Percentiles rank a stretch among this genome's conserved stretches.
Conservation (phyloP, 768 basidiomycete species). For the Guyanaporus albipodus region DNA sequence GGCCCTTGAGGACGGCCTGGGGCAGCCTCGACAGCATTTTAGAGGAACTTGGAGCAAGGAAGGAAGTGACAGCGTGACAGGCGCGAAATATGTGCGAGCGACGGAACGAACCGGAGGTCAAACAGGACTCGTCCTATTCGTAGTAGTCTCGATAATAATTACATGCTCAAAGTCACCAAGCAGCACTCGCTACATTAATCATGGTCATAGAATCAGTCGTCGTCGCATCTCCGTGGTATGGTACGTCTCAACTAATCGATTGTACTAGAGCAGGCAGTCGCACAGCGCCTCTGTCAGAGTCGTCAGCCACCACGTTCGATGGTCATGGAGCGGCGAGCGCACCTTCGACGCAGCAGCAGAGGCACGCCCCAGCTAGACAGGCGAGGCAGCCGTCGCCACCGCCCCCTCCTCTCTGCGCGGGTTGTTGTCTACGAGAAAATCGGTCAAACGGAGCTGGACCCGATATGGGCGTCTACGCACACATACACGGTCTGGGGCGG, state of each 20-base stretch:
- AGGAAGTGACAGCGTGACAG: conserved; percentile 38
- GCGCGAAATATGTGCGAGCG: conserved; percentile 40
- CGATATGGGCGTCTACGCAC: conserved; percentile 40
- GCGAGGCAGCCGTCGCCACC: conserved; percentile 39
- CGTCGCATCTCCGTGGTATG: conserved; percentile 16
- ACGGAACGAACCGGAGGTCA: conserved; percentile 51
- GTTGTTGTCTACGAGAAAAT: conserved; percentile 38
- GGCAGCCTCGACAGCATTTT: conserved; percentile 86
- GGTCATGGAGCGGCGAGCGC: conserved; percentile 20
- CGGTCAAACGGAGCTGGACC: neutral
- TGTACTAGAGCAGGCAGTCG: conserved; percentile 57
- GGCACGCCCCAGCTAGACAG: conserved; percentile 44
- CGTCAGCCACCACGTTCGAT: conserved; percentile 24
- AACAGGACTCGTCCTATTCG: conserved; percentile 16
- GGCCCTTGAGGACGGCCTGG: conserved; percentile 64
- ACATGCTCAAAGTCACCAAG: conserved; percentile 12
- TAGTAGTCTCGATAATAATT: conserved; percentile 34
- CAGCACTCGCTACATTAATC: conserved; percentile 24
- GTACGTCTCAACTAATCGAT: conserved; percentile 8
- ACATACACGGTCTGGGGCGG: conserved; percentile 83
- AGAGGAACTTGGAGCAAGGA: conserved; percentile 44
- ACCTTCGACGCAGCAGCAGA: conserved; percentile 55
- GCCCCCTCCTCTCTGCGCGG: conserved; percentile 29
- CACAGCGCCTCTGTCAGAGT: conserved; percentile 54
- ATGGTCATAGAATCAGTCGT: conserved; percentile 10